A percentile compares a stretch with the other conserved stretches of the same genome.
Evolutionary conservation across 75 land plant species (phyloP).

Genomic region (Sequoiadendron giganteum): DNA sequence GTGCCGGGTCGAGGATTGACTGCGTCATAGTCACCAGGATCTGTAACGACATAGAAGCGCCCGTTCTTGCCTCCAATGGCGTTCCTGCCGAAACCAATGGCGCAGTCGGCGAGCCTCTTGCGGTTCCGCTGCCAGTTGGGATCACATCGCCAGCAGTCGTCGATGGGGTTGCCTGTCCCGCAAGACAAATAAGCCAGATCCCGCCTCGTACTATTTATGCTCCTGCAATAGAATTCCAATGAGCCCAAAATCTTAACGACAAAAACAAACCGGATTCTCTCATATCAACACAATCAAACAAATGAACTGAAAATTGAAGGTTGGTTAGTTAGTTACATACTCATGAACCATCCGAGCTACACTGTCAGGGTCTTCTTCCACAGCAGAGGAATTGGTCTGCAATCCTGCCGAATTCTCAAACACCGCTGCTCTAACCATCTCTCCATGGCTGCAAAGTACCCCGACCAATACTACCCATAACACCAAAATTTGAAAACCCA

Average conservation of each 20-base stretch:
- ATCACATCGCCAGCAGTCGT: slow-evolving; percentile 29
- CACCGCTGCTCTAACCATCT: not conserved
- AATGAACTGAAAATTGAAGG: no score
- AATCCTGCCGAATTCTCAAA: no score
- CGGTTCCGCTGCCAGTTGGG: slow-evolving; percentile 12
- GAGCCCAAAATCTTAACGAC: not conserved
- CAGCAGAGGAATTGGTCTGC: not conserved
- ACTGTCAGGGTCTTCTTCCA: slow-evolving; percentile 1
- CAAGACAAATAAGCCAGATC: not conserved
- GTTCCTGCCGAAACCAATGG: slow-evolving; percentile 19
- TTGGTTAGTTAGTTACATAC: not conserved
- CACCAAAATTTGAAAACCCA: not conserved
- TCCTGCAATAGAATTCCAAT: not conserved
- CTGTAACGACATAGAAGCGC: slow-evolving; percentile 27
- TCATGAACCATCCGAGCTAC: not conserved
- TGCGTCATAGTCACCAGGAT: slow-evolving; percentile 28
- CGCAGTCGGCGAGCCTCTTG: slow-evolving; percentile 18
- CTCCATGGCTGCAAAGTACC: not conserved
- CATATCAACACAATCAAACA: no score
- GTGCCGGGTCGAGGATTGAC: slow-evolving; percentile 30
- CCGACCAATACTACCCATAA: not conserved
- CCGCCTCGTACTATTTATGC: not conserved
- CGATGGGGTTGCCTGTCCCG: slow-evolving; percentile 29
- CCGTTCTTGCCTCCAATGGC: slow-evolving; percentile 28
- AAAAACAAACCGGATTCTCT: not conserved